Conservation (phyloP, 2,329 filamentous ascomycete genomes). For the Claviceps sp. region DNA sequence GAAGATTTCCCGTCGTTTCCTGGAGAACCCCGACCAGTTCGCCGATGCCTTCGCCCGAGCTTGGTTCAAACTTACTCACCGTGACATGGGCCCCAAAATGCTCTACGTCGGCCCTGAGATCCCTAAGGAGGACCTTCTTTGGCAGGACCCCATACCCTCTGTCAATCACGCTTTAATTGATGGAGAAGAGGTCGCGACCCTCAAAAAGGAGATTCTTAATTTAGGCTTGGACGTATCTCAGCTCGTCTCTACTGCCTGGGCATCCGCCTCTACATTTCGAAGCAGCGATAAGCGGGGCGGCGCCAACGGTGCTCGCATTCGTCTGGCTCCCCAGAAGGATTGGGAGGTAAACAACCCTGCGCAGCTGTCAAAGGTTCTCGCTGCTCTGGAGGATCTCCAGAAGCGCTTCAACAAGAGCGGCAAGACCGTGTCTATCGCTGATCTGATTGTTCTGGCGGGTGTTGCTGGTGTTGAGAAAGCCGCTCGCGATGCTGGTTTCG, state of each 20-base stretch:
- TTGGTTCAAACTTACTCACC: slow-evolving; percentile 76
- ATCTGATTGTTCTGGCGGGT: slow-evolving; percentile 66
- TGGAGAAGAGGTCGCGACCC: slow-evolving; percentile 45
- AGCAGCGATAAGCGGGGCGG: slow-evolving; percentile 70
- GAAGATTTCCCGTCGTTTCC: slow-evolving; percentile 61
- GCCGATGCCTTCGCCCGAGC: slow-evolving; percentile 57
- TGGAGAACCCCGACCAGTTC: slow-evolving; percentile 55
- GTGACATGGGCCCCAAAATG: slow-evolving; percentile 59
- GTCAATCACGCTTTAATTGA: slow-evolving; percentile 44
- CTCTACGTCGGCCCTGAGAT: slow-evolving; percentile 66
- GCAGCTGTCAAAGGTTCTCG: slow-evolving; percentile 49
- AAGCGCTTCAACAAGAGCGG: slow-evolving; percentile 50
- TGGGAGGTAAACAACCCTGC: slow-evolving; percentile 65
- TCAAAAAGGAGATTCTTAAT: slow-evolving; percentile 57
- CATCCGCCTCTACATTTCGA: slow-evolving; percentile 59
- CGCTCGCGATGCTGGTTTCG: slow-evolving; percentile 30
- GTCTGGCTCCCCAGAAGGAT: slow-evolving; percentile 55
- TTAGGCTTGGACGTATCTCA: slow-evolving; percentile 46
- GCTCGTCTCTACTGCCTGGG: slow-evolving; percentile 55
- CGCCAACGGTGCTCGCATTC: slow-evolving; percentile 68
- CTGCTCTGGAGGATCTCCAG: slow-evolving; percentile 50
- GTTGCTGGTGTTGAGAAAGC: slow-evolving; percentile 60
- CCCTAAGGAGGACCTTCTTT: slow-evolving; percentile 53
- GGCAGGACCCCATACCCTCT: slow-evolving; percentile 61
- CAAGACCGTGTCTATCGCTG: slow-evolving; percentile 67